These are phyloP conservation scores for Spathaspora girioi DNA, from an alignment of 805 yeast species.

Conservation along the genomic window DNA sequence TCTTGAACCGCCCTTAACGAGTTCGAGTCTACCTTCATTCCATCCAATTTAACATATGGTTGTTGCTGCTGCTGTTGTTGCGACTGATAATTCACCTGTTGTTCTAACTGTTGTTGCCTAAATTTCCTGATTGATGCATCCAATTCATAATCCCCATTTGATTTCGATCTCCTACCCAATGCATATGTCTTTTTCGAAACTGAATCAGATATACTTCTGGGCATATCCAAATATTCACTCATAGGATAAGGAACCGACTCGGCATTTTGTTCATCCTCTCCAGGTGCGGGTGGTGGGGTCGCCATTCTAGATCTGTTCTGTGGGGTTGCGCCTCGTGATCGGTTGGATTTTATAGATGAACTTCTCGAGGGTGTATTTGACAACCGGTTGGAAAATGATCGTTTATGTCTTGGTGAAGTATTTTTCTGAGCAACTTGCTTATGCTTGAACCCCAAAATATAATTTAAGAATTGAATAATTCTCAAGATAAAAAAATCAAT, in stretches of 20 bases:
- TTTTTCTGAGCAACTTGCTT: neutral
- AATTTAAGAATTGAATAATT: neutral
- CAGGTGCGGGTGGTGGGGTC: neutral
- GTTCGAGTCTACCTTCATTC: neutral
- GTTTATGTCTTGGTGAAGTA: neutral
- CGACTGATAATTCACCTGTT: neutral
- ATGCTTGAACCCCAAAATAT: neutral
- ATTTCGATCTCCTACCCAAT: neutral
- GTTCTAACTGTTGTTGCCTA: conserved; percentile 2
- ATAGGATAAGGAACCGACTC: conserved; percentile 1
- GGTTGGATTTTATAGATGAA: neutral
- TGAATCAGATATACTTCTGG: neutral
- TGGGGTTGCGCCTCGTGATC: neutral
- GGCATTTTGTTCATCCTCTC: neutral
- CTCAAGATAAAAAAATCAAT: neutral
- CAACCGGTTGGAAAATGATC: neutral
- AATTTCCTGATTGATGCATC: conserved; percentile 3
- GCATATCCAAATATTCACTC: neutral
- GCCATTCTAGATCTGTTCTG: neutral
- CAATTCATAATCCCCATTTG: conserved; percentile 7
- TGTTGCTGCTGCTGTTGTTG: conserved; percentile 6
- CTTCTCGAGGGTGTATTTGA: neutral
- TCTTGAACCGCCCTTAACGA: neutral
- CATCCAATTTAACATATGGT: neutral
- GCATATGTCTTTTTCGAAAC: neutral